These are phyloP conservation scores for Psilocybe mexicana DNA, from an alignment of 1,284 basidiomycete species.

Conservation along the genomic window DNA sequence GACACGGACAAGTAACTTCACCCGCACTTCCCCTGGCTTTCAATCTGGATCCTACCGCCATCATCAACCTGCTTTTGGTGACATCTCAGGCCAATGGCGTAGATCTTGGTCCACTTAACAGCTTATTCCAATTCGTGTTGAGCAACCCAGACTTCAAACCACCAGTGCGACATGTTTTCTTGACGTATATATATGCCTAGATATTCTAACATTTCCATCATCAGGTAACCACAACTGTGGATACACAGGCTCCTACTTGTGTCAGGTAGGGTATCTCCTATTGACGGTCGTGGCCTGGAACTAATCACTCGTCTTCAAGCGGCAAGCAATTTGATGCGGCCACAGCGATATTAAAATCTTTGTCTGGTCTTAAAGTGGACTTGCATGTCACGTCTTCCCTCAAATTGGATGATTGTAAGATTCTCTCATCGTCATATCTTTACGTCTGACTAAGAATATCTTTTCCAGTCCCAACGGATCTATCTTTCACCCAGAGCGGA, in stretches of 20 bases:
- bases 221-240: constrained; percentile 60
- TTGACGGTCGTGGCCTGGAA: constrained; percentile 13
- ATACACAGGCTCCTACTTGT: constrained; percentile 51
- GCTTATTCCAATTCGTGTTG: constrained; percentile 59
- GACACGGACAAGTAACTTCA: constrained; percentile 64
- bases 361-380: constrained; percentile 60
- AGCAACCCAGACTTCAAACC: constrained; percentile 52
- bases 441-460: background rate
- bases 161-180: constrained; percentile 35
- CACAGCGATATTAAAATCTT: constrained; percentile 61
- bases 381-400: constrained; percentile 49
- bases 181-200: no score
- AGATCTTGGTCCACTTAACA: constrained; percentile 63
- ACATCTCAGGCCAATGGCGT: constrained; percentile 58
- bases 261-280: constrained; percentile 41
- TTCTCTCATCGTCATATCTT: background rate
- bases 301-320: constrained; percentile 35
- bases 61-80: constrained; percentile 59
- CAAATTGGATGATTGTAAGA: constrained; percentile 62
- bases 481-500: constrained; percentile 63
- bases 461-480: constrained; percentile 51
- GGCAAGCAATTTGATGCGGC: constrained; percentile 64
- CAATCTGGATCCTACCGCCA: constrained; percentile 62
- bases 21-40: constrained; percentile 61
- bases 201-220: background rate